Conservation (phyloP, 768 basidiomycete genomes). For the Rhodocollybia butyracea region DNA sequence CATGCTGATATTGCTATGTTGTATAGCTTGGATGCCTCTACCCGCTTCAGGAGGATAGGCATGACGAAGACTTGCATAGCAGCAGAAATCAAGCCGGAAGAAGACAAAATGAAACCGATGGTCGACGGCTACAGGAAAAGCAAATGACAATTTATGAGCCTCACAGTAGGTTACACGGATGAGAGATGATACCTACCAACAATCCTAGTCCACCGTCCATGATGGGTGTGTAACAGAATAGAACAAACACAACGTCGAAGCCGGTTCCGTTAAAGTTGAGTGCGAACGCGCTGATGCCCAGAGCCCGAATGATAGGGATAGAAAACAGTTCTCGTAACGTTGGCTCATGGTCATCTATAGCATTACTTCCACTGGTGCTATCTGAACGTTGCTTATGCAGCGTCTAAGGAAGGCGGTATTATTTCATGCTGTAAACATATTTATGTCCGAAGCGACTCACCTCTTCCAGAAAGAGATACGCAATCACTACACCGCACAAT, state of each 20-base stretch:
- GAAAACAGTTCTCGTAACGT: conserved; percentile 35
- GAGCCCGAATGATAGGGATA: conserved; percentile 49
- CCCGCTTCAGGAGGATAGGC: conserved; percentile 48
- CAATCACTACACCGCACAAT: conserved; percentile 36
- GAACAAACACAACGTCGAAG: conserved; percentile 68
- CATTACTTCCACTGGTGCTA: no score
- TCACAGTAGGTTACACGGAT: no score
- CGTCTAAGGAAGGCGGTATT: no score
- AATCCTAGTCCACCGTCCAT: conserved; percentile 53
- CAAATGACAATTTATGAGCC: no score
- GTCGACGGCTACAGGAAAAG: conserved; percentile 24
- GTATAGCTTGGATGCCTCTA: conserved; percentile 49
- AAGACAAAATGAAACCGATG: conserved; percentile 55
- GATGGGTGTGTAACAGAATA: conserved; percentile 65
- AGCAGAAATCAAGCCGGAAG: conserved; percentile 43
- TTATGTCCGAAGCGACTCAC: conserved; percentile 25
- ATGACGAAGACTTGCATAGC: conserved; percentile 49
- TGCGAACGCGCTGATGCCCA: conserved; percentile 49
- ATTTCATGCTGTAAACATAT: background rate
- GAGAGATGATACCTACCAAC: no score
- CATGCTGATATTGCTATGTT: conserved; percentile 51
- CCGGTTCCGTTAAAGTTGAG: conserved; percentile 53
- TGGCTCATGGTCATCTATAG: background rate
- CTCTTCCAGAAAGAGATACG: conserved; percentile 53
- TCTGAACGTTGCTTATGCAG: background rate